These are phyloP conservation scores for Miscanthus lutarioriparius DNA, from an alignment of 176 grass and related monocot genomes.

Conservation along the genomic window DNA sequence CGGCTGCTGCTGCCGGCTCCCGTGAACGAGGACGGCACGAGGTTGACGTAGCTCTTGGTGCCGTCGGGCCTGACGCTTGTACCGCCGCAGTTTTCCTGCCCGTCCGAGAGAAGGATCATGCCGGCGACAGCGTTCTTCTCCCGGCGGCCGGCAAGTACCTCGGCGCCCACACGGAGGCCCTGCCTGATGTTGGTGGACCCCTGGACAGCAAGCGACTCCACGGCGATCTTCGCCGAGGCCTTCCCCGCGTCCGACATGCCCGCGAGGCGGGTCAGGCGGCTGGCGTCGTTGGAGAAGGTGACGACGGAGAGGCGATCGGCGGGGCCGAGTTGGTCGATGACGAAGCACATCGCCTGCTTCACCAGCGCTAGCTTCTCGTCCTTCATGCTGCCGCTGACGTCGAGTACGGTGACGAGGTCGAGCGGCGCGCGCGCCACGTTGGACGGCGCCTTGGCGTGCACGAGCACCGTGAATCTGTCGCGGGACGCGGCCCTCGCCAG, in stretches of 20 bases:
- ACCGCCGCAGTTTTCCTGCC: background rate
- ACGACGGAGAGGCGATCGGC: background rate
- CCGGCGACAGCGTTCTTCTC: background rate
- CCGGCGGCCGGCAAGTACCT: background rate
- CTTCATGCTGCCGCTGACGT: background rate
- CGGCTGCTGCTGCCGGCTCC: background rate
- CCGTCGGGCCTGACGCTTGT: background rate
- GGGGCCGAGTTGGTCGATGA: constrained; percentile 10
- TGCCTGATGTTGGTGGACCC: background rate
- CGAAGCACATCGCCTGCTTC: background rate
- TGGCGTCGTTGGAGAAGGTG: background rate
- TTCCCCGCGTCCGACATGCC: background rate
- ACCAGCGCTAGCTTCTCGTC: background rate
- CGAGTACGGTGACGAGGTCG: constrained; percentile 1
- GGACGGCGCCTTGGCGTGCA: background rate
- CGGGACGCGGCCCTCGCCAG: background rate
- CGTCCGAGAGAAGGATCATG: background rate
- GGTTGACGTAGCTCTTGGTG: background rate
- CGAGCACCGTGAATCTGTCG: background rate
- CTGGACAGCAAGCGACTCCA: background rate
- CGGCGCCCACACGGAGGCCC: background rate
- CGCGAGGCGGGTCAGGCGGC: background rate
- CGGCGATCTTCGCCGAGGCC: background rate
- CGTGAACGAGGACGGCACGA: background rate
- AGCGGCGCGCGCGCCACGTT: background rate